Evolutionary conservation across 768 basidiomycete genomes (phyloP), one percentile per base, ranked within the genome.

Genomic region (Arthromyces matolae): DNA sequence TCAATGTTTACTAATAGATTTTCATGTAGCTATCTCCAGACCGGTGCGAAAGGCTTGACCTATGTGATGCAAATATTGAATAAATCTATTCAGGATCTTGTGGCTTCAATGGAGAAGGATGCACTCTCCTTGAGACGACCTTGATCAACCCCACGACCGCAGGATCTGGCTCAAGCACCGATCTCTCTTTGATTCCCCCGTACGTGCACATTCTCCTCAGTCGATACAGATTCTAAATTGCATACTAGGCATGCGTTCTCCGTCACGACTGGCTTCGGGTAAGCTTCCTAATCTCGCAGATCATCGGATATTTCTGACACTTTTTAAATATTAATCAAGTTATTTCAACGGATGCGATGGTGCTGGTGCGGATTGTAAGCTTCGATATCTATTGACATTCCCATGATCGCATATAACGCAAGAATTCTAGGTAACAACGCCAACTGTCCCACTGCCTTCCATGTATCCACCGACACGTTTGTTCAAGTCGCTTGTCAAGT

Each of bases 101-200:
- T 45, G 64, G 64, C 8, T 61, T 66, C 54, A 70, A 73, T 36
- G 71, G 71, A 25, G 71, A 73, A 18, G 47, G 60, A 10, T 73
- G 72, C 53, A 70, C 66, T 5, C 50, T 69, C 4, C 55, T 73
- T 23, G 71, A 72, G 52, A 64, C 62, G 12, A 72, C 69, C 10
- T 58, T 75, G 20, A 35, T 8, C n/a, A 68, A 72, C 55, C 68
- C 64, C 14, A 61, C 56, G 16, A 45, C 42, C 23, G 55, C 67
- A 23, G 68, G 66, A 7, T 40, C 52, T 19, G 66, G 66, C 10
- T 69, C 66, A n/a, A 65, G 64, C 55, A 60, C 61, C 5, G 71
- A 71, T 51, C 57, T 72, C 20, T 64, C 66, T n/a, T 60, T 72
- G 16, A 74, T 76, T 33, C 62, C 73, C 5, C 72, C 72, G 72